Conservation (phyloP, 352 stramenopile species). For the Phytophthora sp. region DNA sequence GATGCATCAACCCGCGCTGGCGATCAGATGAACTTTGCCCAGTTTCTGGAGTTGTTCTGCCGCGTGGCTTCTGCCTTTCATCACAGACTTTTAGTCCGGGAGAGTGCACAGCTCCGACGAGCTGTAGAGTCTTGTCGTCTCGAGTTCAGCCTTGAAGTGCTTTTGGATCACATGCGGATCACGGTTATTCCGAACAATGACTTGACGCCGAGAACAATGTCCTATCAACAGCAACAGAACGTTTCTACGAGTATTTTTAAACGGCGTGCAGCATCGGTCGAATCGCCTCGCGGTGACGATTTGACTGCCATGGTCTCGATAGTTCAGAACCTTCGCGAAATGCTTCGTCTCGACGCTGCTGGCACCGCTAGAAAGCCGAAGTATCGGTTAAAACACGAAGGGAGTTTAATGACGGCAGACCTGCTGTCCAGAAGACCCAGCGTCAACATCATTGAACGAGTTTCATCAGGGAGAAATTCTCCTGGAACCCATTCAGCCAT, state of each 20-base stretch:
- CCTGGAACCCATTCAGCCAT: neutral
- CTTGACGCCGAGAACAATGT: neutral
- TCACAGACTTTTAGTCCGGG: constrained; percentile 45
- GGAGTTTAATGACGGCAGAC: constrained; percentile 19
- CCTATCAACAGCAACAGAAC: constrained; percentile 2
- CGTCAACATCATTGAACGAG: constrained; percentile 1
- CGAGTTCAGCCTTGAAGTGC: constrained; percentile 66
- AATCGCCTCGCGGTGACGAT: constrained; percentile 28
- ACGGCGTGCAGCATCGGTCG: neutral
- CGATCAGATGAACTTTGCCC: constrained; percentile 50
- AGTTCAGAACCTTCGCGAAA: constrained; percentile 38
- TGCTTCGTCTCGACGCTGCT: constrained; percentile 32
- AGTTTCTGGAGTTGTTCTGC: constrained; percentile 75
- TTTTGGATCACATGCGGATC: constrained; percentile 66
- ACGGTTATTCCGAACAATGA: constrained; percentile 32
- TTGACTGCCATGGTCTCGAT: constrained; percentile 24
- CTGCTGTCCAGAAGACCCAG: constrained; percentile 24
- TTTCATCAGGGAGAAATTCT: neutral
- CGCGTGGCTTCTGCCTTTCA: constrained; percentile 62
- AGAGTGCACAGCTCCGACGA: constrained; percentile 59
- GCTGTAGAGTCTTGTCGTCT: constrained; percentile 63
- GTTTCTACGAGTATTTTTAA: neutral
- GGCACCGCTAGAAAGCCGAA: constrained; percentile 29
- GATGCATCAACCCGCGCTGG: neutral
- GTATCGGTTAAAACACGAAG: constrained; percentile 27